Base-by-base conservation (phyloP, 768 basidiomycete species). In the Lactifluus echinatus region DNA sequence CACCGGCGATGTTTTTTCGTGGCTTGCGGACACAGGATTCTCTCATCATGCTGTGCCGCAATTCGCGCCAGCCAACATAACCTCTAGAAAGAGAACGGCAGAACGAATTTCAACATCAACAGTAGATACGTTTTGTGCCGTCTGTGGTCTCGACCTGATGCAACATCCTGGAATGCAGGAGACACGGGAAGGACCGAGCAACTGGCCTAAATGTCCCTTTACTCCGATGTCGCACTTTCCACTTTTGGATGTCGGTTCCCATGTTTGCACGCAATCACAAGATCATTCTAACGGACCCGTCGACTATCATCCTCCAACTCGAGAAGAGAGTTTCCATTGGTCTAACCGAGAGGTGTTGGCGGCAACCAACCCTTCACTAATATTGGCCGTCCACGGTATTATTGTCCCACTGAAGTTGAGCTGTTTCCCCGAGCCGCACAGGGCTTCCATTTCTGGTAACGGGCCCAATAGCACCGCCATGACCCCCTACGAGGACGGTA, bases 1-100 rank as follows among this genome's bases (percentile, higher is more conserved):
- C 5, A 68, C 71, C 2, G 74, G 70, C 8, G 77, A 78, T 39
- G 72, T 79, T 8, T 77, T 72, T 58, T 69, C 64, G 36, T 79
- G 75, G 71, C 66, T 79, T 19, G 74, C 75, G 56, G 75, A 75
- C 19, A 65, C 72, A 62, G 69, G 70, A 15, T 67, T 67, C 31
- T 76, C 75, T 60, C 69, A 76, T 42, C 64, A 66, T 4, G 60
- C 57, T 19, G 56, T 37, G 53, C 61, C 50, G 43, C 59, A 52
- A 45, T 56, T 46, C n/a, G 48, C 14, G 61, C 51, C 63, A 11
- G 40, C 29, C 15, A 17, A 36, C 21, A 29, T 45, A n/a, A 42
- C 46, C 33, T 26, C 47, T 24, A 31, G 37, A 29, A 57, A 58
- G 50, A 40, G 43, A 21, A 40, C 15, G 14, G 34, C 15, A 5